These are phyloP conservation scores for Trichophyton equinum DNA, from an alignment of 2,329 filamentous ascomycete species.

Conservation along the genomic window DNA sequence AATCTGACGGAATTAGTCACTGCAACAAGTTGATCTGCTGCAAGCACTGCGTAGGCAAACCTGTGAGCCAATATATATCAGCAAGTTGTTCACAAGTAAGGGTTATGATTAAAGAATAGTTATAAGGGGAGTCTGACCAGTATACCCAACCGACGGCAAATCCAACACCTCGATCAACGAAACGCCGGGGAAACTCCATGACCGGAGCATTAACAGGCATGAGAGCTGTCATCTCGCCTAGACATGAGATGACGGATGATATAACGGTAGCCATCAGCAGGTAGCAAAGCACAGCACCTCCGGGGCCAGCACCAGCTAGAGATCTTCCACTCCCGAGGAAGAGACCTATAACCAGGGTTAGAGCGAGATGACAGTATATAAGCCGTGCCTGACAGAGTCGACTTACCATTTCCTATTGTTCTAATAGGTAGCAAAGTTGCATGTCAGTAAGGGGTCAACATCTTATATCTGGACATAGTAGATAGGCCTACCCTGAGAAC, in stretches of 20 bases:
- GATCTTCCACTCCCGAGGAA: conserved; percentile 32
- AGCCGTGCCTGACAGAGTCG: background rate
- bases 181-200: conserved; percentile 30
- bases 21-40: conserved; percentile 28
- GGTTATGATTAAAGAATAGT: conserved; percentile 13
- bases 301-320: conserved; percentile 31
- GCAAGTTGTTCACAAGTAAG: conserved; percentile 7
- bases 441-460: background rate
- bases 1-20: conserved; percentile 33
- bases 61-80: conserved; percentile 11
- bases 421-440: conserved; percentile 12
- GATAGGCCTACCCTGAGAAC: conserved; percentile 29
- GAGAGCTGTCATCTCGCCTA: conserved; percentile 34
- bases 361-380: background rate
- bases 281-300: conserved; percentile 31
- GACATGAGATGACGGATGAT: conserved; percentile 32
- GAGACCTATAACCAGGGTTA: conserved; percentile 20
- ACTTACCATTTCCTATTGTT: conserved; percentile 31
- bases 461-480: background rate
- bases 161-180: conserved; percentile 33
- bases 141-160: conserved; percentile 37
- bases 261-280: conserved; percentile 34
- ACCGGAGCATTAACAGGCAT: conserved; percentile 31
- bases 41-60: conserved; percentile 23
- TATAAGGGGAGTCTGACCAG: conserved; percentile 24